These are phyloP conservation scores for Tanozyma kutaoensis DNA, from an alignment of 805 yeast genomes.

Conservation along the genomic window DNA sequence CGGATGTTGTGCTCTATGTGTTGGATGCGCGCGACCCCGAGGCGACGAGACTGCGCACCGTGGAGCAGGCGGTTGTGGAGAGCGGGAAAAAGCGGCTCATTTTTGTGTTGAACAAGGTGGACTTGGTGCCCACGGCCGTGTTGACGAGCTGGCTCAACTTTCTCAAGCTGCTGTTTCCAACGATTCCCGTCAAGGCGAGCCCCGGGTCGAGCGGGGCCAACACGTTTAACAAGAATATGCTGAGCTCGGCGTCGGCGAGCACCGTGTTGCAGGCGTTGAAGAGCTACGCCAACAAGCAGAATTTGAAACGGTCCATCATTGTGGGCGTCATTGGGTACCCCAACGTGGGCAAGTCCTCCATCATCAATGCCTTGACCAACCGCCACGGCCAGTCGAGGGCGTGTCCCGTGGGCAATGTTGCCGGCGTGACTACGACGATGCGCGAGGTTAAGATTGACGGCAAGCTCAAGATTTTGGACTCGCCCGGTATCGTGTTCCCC, in stretches of 20 bases:
- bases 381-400: constrained; percentile 66
- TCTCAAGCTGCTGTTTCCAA: constrained; percentile 76
- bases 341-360: constrained; percentile 91
- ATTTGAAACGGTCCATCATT: constrained; percentile 76
- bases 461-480: constrained; percentile 78
- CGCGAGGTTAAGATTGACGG: constrained; percentile 89
- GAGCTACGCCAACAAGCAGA: constrained; percentile 70
- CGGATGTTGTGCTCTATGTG: constrained; percentile 89
- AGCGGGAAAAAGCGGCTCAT: constrained; percentile 75
- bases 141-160: constrained; percentile 75
- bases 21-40: constrained; percentile 97
- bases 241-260: constrained; percentile 58
- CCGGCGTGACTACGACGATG: constrained; percentile 89
- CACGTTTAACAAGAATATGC: constrained; percentile 60
- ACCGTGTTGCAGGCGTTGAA: constrained; percentile 71
- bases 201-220: constrained; percentile 58
- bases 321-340: constrained; percentile 98
- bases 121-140: constrained; percentile 76
- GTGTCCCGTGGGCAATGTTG: constrained; percentile 95
- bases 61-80: constrained; percentile 79
- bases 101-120: constrained; percentile 81
- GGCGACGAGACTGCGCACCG: constrained; percentile 80
- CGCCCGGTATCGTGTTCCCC: constrained; percentile 98
- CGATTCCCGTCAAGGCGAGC: constrained; percentile 77
- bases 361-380: constrained; percentile 77